Evolutionary conservation across 2,329 filamentous ascomycete genomes (phyloP).

Genomic region (Ophiocordyceps australis): DNA sequence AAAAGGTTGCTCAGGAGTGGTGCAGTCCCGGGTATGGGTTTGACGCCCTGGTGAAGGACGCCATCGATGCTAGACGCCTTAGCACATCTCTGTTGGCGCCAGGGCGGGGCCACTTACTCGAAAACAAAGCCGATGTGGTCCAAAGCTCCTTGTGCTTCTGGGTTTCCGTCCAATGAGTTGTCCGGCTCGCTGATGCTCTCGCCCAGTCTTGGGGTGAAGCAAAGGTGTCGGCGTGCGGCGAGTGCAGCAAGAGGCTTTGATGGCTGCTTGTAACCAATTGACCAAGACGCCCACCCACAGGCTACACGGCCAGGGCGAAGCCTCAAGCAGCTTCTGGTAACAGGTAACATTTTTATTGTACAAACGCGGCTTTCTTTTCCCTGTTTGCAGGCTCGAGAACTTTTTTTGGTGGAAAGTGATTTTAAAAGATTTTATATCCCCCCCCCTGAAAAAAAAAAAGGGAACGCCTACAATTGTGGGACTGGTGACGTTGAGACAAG

Average conservation of each 20-base stretch:
- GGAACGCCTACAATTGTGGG: no score
- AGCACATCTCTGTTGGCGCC: neutral
- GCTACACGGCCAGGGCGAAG: no score
- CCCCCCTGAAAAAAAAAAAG: no score
- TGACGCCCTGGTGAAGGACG: constrained; percentile 71
- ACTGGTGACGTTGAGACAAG: no score
- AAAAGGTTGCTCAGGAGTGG: constrained; percentile 59
- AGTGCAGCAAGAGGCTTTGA: neutral
- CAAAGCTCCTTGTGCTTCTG: constrained; percentile 8
- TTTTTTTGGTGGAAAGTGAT: no score
- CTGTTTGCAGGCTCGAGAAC: no score
- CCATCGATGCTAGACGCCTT: constrained; percentile 52
- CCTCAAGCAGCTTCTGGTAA: no score
- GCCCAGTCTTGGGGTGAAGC: neutral
- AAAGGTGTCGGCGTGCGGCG: neutral
- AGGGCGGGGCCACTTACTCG: constrained; percentile 9
- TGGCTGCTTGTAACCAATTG: no score
- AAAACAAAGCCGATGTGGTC: constrained; percentile 19
- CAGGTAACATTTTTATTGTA: no score
- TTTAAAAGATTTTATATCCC: no score
- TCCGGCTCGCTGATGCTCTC: neutral
- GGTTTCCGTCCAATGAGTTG: neutral
- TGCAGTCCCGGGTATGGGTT: constrained; percentile 61
- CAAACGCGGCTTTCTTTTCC: no score
- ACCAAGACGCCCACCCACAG: no score